These are phyloP conservation scores for Leptodontidium sp. DNA, from an alignment of 2,329 filamentous ascomycete species.

Conservation along the genomic window DNA sequence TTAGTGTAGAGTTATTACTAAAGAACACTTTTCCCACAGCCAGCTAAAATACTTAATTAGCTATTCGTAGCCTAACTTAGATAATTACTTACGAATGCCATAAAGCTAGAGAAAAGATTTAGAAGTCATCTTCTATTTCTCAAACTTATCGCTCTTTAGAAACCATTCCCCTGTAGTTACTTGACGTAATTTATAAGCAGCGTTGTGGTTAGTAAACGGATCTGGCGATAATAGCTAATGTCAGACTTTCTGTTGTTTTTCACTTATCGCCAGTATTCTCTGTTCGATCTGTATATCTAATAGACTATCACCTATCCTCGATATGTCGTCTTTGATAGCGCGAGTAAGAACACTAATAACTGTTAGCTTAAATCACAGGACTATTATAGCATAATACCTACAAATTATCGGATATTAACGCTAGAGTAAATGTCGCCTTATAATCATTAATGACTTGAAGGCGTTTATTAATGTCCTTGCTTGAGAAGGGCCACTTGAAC, in stretches of 20 bases:
- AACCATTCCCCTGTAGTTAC: too few species aligned
- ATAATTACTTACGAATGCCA: constrained; percentile 33
- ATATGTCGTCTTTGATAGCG: constrained; percentile 18
- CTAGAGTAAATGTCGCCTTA: constrained; percentile 17
- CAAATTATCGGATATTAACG: constrained; percentile 21
- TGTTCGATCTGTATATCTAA: too few species aligned
- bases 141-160: too few species aligned
- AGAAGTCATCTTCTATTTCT: too few species aligned
- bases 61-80: constrained; percentile 10
- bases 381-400: not conserved
- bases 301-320: too few species aligned
- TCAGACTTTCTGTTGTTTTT: too few species aligned
- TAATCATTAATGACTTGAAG: constrained; percentile 19
- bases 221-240: constrained; percentile 39
- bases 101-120: too few species aligned
- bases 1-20: too few species aligned
- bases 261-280: too few species aligned
- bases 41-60: constrained; percentile 37
- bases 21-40: constrained; percentile 47
- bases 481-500: too few species aligned
- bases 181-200: constrained; percentile 39
- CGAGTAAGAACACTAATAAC: constrained; percentile 4
- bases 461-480: not conserved
- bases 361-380: constrained; percentile 14
- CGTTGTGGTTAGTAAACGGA: constrained; percentile 47